These are phyloP conservation scores for Fraxinus nigra DNA, from an alignment of 305 asterid genomes.

Conservation along the genomic window DNA sequence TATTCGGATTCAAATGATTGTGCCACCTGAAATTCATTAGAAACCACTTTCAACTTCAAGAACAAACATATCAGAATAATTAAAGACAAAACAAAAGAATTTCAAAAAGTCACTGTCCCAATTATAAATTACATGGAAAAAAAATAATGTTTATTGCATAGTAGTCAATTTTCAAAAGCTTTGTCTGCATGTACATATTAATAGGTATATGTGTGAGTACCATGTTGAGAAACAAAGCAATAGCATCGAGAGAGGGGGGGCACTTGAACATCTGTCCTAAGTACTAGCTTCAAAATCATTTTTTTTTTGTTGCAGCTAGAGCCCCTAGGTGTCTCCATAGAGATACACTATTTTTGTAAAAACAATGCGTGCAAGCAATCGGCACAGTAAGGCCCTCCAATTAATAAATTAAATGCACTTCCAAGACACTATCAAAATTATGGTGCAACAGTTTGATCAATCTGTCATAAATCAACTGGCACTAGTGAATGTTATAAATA, in stretches of 20 bases:
- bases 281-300: neutral
- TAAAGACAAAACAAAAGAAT: neutral
- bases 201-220: neutral
- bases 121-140: conserved; percentile 7
- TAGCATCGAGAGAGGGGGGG: neutral
- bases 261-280: neutral
- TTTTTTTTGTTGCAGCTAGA: neutral
- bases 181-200: conserved; percentile 1
- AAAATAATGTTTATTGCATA: neutral
- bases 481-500: neutral
- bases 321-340: conserved; percentile 2
- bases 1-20: conserved; percentile 92
- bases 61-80: neutral
- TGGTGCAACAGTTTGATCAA: neutral
- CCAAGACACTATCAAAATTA: neutral
- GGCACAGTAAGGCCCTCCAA: neutral
- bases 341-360: neutral
- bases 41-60: neutral
- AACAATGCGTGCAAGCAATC: neutral
- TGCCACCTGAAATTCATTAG: conserved; percentile 71
- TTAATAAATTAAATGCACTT: neutral
- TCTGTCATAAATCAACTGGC: conserved; percentile 3
- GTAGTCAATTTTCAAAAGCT: neutral
- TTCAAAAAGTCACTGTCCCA: neutral
- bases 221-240: neutral